Evolutionary conservation across 805 yeast species (phyloP), one percentile per base, ranked within the genome.

Genomic region (Candida ficus): DNA sequence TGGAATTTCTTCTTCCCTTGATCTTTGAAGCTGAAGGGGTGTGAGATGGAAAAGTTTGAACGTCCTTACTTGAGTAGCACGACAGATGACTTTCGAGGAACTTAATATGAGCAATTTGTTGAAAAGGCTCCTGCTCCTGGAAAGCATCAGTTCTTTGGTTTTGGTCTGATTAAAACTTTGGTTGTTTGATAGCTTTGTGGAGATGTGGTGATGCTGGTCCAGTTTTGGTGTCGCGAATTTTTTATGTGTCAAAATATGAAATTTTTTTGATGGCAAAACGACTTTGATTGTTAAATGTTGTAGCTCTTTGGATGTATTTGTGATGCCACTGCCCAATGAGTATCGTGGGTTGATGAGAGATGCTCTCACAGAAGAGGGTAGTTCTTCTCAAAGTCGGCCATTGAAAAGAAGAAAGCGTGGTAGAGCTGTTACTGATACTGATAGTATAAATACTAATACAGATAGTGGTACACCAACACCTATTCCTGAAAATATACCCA

Each of bases 341-440:
- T 52, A 52, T 28, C 26, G 43, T 6, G 49, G 46, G 10, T 41
- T 54, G 23, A 44, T 53, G 49, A 32, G 49, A 32, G 46, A 50
- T 32, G 56, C 53, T 1, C 34, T 47, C 13, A 16, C 23, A 13
- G 38, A 39, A 13, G 17, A 50, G n/a, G 19, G 26, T 12, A 12
- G 18, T 4, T 5, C 27, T 4, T 5, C 21, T 4, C 18, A 11
- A n/a, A 17, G 14, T 1, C 20, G 56, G 33, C 61, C 58, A 5
- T 33, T 57, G 36, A 58, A 57, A 38, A 47, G 46, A 25, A 43
- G 56, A 18, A 53, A 44, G 38, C 33, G 33, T 6, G 19, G 28
- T 21, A 22, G 26, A 16, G 10, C 26, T n/a, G 19, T n/a, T n/a
- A n/a, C n/a, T n/a, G n/a, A n/a, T n/a, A n/a, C n/a, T n/a, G n/a